Percentiles rank a stretch among this genome's conserved stretches.
These are phyloP conservation scores for Exophiala mesophila DNA, from an alignment of 2,329 filamentous ascomycete species.

Conservation along the genomic window DNA sequence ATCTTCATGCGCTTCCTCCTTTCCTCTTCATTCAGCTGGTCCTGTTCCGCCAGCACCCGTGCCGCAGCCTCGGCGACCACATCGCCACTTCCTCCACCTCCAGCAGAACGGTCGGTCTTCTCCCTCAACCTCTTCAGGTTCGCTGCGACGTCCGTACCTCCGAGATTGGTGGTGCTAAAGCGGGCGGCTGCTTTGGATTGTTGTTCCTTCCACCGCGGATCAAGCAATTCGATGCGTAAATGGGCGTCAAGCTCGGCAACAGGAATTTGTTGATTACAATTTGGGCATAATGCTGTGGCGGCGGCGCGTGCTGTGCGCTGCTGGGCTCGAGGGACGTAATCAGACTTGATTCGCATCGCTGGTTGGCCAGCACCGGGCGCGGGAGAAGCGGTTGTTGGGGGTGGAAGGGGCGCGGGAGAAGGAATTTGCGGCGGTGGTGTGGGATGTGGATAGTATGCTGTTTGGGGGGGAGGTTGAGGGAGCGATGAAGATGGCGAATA, in stretches of 20 bases:
- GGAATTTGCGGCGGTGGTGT: constrained; percentile 46
- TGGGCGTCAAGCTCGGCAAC: constrained; percentile 84
- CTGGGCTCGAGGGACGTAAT: constrained; percentile 82
- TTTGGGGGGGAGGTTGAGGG: constrained; percentile 26
- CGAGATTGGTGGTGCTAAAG: constrained; percentile 78
- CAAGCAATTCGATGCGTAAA: constrained; percentile 89
- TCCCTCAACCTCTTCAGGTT: constrained; percentile 90
- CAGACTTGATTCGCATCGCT: constrained; percentile 84
- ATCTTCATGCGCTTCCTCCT: constrained; percentile 71
- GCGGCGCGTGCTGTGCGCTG: constrained; percentile 60
- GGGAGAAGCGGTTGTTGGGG: constrained; percentile 63
- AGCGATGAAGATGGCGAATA: constrained; percentile 30
- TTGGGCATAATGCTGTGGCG: constrained; percentile 72
- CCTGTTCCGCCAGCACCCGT: constrained; percentile 63
- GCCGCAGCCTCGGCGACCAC: constrained; percentile 30
- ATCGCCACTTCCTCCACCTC: constrained; percentile 40
- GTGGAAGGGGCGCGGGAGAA: constrained; percentile 66
- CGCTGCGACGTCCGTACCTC: constrained; percentile 80
- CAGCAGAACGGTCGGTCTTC: constrained; percentile 76
- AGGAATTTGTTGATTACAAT: constrained; percentile 86
- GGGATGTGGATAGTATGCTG: constrained; percentile 25
- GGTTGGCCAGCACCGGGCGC: constrained; percentile 22
- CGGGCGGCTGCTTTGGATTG: constrained; percentile 82
- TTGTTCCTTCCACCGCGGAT: constrained; percentile 94
- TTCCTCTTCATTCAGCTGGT: constrained; percentile 59